Conservation (phyloP, 2,329 filamentous ascomycete genomes). For the Talaromyces rugulosus region DNA sequence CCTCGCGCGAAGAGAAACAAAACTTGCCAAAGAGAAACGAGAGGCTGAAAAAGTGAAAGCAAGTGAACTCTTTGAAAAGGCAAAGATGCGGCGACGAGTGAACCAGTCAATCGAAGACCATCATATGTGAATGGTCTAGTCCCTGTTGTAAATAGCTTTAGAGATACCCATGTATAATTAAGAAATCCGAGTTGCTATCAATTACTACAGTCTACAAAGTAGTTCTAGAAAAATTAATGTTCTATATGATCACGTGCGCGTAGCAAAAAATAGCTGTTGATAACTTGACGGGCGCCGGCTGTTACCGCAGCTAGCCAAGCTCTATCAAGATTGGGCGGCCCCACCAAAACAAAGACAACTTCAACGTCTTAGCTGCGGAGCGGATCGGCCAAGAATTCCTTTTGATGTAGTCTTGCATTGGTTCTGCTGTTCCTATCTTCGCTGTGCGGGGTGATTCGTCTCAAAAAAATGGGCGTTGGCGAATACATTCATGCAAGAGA, state of each 20-base stretch:
- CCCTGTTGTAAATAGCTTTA: neutral
- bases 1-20: constrained; percentile 27
- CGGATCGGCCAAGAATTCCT: neutral
- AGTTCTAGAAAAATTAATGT: neutral
- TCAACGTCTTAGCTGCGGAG: neutral
- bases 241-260: neutral
- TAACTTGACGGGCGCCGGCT: neutral
- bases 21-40: constrained; percentile 31
- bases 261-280: neutral
- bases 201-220: neutral
- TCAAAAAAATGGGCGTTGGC: constrained; percentile 35
- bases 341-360: neutral
- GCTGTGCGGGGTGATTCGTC: neutral
- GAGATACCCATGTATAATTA: neutral
- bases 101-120: constrained; percentile 17
- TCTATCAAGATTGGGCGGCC: neutral
- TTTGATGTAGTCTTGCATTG: neutral
- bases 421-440: neutral
- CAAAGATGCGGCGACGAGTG: constrained; percentile 27
- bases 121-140: neutral
- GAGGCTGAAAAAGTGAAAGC: constrained; percentile 29
- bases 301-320: neutral
- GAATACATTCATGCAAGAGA: constrained; percentile 40
- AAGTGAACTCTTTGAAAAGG: constrained; percentile 30
- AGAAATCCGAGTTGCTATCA: neutral